Evolutionary conservation across 495 filamentous ascomycete genomes (phyloP).

Genomic region (Penicillium argentinense): DNA sequence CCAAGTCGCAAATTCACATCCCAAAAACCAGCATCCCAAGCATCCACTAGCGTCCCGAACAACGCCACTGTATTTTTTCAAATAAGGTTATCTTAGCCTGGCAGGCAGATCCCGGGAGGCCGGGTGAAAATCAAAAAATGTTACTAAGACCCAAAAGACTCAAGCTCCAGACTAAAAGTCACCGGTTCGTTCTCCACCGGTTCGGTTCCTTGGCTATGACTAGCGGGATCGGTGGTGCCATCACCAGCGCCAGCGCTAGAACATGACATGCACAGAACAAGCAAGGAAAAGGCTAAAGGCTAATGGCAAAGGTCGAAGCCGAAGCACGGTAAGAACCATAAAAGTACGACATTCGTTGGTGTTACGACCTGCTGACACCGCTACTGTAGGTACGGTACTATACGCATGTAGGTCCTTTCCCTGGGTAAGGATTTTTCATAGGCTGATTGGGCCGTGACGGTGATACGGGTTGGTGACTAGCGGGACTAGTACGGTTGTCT

Average conservation of each 20-base stretch:
- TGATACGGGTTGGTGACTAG: neutral
- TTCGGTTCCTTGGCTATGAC: neutral
- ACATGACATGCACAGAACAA: too few species aligned
- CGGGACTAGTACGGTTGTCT: neutral
- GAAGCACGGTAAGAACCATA: too few species aligned
- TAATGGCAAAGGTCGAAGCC: too few species aligned
- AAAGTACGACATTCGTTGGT: too few species aligned
- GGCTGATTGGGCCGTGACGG: neutral
- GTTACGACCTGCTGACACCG: too few species aligned
- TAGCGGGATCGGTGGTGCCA: slow-evolving; percentile 1
- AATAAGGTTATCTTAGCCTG: neutral
- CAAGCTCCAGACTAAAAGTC: neutral
- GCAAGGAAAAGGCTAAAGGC: too few species aligned
- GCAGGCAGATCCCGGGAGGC: neutral
- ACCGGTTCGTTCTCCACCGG: neutral
- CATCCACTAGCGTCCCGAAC: neutral
- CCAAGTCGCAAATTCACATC: neutral
- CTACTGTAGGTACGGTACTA: too few species aligned
- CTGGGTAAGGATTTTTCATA: too few species aligned
- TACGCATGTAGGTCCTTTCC: too few species aligned
- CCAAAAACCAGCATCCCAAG: neutral
- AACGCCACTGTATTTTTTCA: neutral
- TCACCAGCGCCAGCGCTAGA: neutral
- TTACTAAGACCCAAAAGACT: too few species aligned
- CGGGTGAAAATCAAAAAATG: neutral